phyloP scores from a whole-genome alignment of 176 grass and related monocot genomes.

The Pontederia paniculata region DNA sequence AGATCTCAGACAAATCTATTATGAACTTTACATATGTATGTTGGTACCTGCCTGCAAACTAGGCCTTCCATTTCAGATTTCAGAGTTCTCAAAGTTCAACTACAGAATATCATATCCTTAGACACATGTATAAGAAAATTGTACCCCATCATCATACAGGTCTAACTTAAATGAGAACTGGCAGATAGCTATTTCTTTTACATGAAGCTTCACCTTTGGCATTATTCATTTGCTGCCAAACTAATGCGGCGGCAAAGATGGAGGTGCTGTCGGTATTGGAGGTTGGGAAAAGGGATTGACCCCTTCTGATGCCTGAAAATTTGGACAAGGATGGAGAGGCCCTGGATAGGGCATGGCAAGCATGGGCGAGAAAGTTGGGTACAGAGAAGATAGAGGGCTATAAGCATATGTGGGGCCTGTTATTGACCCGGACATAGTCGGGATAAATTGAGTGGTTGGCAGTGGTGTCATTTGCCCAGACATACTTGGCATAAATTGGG shows the following conservation, averaged over 20 bases:
- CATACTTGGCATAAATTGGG: conserved; percentile 7
- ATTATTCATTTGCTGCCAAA: too few species aligned
- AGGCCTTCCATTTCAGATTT: too few species aligned
- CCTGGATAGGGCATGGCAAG: conserved; percentile 3
- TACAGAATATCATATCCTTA: too few species aligned
- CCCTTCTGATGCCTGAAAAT: conserved; percentile 7
- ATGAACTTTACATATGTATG: too few species aligned
- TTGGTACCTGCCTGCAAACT: too few species aligned
- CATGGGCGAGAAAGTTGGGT: neutral
- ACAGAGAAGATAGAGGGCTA: neutral
- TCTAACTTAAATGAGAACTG: too few species aligned
- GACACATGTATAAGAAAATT: too few species aligned
- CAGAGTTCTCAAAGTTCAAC: too few species aligned
- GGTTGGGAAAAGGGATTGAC: conserved; percentile 9
- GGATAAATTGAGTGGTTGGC: conserved; percentile 11
- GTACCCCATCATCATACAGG: too few species aligned
- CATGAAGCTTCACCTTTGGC: too few species aligned
- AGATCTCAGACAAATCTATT: too few species aligned
- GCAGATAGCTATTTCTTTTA: too few species aligned
- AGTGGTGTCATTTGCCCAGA: neutral
- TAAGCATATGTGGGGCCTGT: neutral
- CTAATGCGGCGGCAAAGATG: conserved; percentile 10
- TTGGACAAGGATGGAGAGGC: neutral
- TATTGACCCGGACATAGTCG: neutral
- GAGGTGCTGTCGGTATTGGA: conserved; percentile 10